phyloP scores from a whole-genome alignment of 2,329 filamentous ascomycete genomes.

The Ceratocystis cacaofunesta region DNA sequence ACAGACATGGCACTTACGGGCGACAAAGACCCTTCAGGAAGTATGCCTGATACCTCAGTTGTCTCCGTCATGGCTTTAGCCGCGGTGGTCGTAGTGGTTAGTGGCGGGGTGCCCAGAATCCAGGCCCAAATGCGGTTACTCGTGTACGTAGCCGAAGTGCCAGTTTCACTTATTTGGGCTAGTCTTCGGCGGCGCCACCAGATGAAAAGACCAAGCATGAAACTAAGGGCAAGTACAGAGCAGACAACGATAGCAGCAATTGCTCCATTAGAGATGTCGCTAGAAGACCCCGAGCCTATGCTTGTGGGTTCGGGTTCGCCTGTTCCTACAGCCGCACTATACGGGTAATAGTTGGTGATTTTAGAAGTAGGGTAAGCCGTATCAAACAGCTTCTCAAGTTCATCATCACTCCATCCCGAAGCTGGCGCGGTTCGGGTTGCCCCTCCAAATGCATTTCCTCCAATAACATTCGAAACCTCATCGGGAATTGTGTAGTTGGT shows the following conservation, averaged over 20 bases:
- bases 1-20: neutral
- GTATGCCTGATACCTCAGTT: constrained; percentile 19
- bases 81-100: constrained; percentile 22
- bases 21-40: constrained; percentile 1
- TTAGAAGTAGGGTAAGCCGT: constrained; percentile 40
- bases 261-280: constrained; percentile 4
- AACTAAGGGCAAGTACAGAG: constrained; percentile 37
- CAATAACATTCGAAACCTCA: constrained; percentile 48
- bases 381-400: constrained; percentile 39
- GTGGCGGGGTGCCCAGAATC: constrained; percentile 28
- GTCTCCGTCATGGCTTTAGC: constrained; percentile 33
- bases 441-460: constrained; percentile 48
- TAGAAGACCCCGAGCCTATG: neutral
- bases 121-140: constrained; percentile 36
- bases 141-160: constrained; percentile 32
- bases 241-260: constrained; percentile 48
- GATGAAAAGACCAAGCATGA: constrained; percentile 31
- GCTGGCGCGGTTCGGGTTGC: constrained; percentile 55
- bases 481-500: constrained; percentile 55
- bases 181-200: constrained; percentile 37
- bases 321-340: constrained; percentile 25
- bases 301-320: neutral
- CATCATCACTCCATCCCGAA: constrained; percentile 36
- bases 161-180: constrained; percentile 27
- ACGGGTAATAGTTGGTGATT: constrained; percentile 47